phyloP scores from a whole-genome alignment of 345 rosid species.

The Eutrema japonicum region DNA sequence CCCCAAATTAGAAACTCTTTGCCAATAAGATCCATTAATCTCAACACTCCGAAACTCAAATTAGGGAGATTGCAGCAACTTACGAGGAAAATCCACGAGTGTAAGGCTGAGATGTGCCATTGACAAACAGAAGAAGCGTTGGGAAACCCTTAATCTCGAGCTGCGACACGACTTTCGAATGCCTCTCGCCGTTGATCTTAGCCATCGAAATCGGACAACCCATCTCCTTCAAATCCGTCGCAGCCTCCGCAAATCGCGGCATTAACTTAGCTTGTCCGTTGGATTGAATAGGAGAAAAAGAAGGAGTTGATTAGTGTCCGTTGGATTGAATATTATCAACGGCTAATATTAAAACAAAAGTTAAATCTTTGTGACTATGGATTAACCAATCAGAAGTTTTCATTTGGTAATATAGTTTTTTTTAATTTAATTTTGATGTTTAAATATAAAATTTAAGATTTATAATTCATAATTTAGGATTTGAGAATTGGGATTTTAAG shows the following conservation, averaged over 20 bases:
- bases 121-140: conserved; percentile 76
- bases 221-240: conserved; percentile 65
- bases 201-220: conserved; percentile 70
- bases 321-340: no score
- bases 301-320: no score
- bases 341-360: no score
- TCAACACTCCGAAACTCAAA: not conserved
- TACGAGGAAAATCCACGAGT: conserved; percentile 84
- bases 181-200: conserved; percentile 85
- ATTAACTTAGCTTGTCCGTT: conserved; percentile 68
- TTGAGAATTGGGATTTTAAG: no score
- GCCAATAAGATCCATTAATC: conserved; percentile 1
- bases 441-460: no score
- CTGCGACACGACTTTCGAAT: conserved; percentile 69
- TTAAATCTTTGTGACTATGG: no score
- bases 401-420: no score
- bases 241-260: conserved; percentile 93
- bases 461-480: no score
- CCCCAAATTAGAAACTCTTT: no score
- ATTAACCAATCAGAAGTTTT: no score
- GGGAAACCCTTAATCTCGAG: conserved; percentile 83
- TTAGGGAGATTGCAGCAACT: conserved; percentile 30
- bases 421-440: no score
- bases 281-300: no score
- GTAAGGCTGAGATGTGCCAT: conserved; percentile 70